Base-by-base conservation (phyloP, 2,329 filamentous ascomycete species). In the Aureobasidium sp. region DNA sequence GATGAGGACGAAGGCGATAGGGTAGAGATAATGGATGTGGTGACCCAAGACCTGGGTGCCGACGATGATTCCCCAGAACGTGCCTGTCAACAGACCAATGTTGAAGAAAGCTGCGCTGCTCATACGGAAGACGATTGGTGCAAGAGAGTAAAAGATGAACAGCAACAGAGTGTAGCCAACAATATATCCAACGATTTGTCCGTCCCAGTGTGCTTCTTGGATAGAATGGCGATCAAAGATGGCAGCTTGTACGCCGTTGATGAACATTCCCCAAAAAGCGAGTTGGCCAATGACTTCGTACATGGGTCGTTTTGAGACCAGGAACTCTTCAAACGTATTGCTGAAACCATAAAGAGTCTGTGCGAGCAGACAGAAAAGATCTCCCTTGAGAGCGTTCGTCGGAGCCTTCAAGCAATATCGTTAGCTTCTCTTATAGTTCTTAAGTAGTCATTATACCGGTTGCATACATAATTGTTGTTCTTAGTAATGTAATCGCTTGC, bases 31-130 rank as follows among this genome's bases (percentile, higher is more conserved):
- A 76, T 96, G 89, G 61, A 99, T 84, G 42, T 75, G 75, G 67
- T 88, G 83, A 46, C 87, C 84, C 69, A 99, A 95, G 51, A 97
- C 89, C 71, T 86, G 82, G 66, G 95, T 84, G 53, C 94, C 94
- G 67, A 99, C 93, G 66, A 95, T 88, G 64, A 95, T 88, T 65
- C 91, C 92, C 94, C 94, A 99, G 77, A 97, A 97, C 76, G 95
- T 96, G 67, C 86, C 90, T 2, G 94, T 97, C 62, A 99, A 79
- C 65, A 99, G 79, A 8, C 88, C 93, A 69, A 97, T 95, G 74
- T 99, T 95, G 79, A 96, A 95, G 76, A 99, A 96, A 21, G 92
- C 93, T 2, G 94, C 94, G 17, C 84, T 89, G 29, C 88, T 88
- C 77, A 97, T 88, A 65, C 94, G 89, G 75, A 97, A 86, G 64